Evolutionary conservation across 2,329 filamentous ascomycete species (phyloP).

Genomic region (Beauveria scarabaeidicola): DNA sequence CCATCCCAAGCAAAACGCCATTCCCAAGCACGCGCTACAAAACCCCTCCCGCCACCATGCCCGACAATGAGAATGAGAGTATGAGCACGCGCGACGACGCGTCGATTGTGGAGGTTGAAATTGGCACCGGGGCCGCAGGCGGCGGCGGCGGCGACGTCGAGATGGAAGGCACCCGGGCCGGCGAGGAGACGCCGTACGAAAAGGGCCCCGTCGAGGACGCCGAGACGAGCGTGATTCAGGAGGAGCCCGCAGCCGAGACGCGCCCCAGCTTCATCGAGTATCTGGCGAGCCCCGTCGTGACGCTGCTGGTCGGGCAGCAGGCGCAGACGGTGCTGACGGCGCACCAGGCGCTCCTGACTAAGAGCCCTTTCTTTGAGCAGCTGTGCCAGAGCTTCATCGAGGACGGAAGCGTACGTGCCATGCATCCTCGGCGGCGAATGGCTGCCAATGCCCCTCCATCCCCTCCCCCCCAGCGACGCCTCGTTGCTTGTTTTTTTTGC

Average conservation of each 20-base stretch:
- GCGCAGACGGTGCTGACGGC: slow-evolving; percentile 61
- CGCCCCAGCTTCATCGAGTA: slow-evolving; percentile 47
- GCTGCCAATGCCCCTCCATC: not conserved
- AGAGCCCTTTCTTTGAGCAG: slow-evolving; percentile 67
- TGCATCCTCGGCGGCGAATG: not conserved
- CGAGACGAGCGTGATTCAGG: slow-evolving; percentile 27
- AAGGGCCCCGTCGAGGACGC: slow-evolving; percentile 22
- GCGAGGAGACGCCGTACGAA: slow-evolving; percentile 25
- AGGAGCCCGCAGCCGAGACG: slow-evolving; percentile 24
- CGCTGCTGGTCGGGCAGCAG: slow-evolving; percentile 55
- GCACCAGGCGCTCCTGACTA: slow-evolving; percentile 66
- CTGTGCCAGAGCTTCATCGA: slow-evolving; percentile 53
- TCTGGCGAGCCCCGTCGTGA: slow-evolving; percentile 61
- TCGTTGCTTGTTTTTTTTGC: not conserved
- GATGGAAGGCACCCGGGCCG: slow-evolving; percentile 25
- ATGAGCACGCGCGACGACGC: slow-evolving; percentile 13
- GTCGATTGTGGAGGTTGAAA: slow-evolving; percentile 14
- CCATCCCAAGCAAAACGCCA: no score
- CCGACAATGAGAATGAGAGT: slow-evolving; percentile 17
- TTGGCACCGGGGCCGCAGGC: slow-evolving; percentile 17
- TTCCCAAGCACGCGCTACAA: not conserved
- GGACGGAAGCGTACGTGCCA: slow-evolving; percentile 48
- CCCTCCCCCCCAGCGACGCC: not conserved
- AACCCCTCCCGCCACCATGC: slow-evolving; percentile 18
- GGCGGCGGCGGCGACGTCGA: slow-evolving; percentile 26